Base-by-base conservation (phyloP, 192 early-diverging fungal genomes). In the Umbelopsis sp. region DNA sequence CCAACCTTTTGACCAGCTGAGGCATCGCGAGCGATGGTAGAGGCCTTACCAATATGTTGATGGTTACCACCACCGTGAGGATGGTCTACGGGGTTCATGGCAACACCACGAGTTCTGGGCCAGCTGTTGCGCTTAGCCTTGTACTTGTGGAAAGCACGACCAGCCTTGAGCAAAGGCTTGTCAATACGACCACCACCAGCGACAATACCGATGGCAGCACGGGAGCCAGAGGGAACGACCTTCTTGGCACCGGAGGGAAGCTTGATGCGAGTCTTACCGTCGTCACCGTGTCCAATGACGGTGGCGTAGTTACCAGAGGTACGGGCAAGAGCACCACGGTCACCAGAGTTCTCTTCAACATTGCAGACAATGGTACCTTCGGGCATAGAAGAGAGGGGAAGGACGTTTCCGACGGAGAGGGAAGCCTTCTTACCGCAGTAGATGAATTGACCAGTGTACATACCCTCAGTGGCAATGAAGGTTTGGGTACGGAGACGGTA, bases 21-120 rank as follows among this genome's bases (percentile, higher is more conserved):
- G 73, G 95, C 87, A 87, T 87, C 85, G 82, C 98, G 91, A 61
- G 94, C 85, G 58, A 99, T 88, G 71, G 97, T 99, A 78, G 97
- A 98, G 46, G 97, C 97, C 90, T 99, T 95, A 97, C 97, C 97
- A 86, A 99, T 98, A 87, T 99, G 97, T 90, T 99, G 97, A 86
- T 99, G 97, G 93, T 99, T 99, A 98, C 97, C 96, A 95, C 97
- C 97, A 94, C 93, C 93, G 84, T 93, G 92, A 74, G 91, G 91
- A 90, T 93, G 92, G 82, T 93, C 91, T 22, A 86, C 84, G 66
- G 97, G 97, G 91, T 99, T 99, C 97, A 99, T 99, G 84, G 96
- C 97, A 88, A 99, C 97, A 97, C 97, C 97, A 95, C 98, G 95
- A 87, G 97, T 99, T 84, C 92, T 94, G 78, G 97, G 97, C 97